Percentiles rank a stretch among this genome's conserved stretches.
Evolutionary conservation across 2,329 filamentous ascomycete species (phyloP).

Genomic region (Stagonosporopsis cucurbitacearum): DNA sequence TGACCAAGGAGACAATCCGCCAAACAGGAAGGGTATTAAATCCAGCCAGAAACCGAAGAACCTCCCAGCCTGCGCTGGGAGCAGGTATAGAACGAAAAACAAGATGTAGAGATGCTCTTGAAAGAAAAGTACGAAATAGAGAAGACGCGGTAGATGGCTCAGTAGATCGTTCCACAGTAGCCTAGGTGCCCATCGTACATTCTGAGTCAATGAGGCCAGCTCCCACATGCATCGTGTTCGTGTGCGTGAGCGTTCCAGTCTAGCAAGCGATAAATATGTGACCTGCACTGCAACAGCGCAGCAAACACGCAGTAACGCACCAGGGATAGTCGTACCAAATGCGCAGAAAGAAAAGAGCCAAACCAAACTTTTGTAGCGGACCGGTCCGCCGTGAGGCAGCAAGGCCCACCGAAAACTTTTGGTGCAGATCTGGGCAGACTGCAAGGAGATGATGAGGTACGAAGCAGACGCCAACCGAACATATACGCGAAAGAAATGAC

Average conservation of each 20-base stretch:
- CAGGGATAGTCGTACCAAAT: slow-evolving; percentile 33
- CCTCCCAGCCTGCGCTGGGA: slow-evolving; percentile 27
- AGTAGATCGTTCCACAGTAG: slow-evolving; percentile 28
- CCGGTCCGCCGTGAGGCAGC: slow-evolving; percentile 7
- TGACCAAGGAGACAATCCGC: slow-evolving; percentile 10
- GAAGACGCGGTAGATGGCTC: slow-evolving; percentile 13
- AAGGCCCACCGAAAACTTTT: slow-evolving; percentile 26
- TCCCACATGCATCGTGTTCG: slow-evolving; percentile 36
- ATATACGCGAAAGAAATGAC: not conserved
- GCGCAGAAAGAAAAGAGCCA: slow-evolving; percentile 21
- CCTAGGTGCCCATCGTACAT: slow-evolving; percentile 34
- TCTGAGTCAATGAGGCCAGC: slow-evolving; percentile 27
- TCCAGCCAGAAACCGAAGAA: slow-evolving; percentile 31
- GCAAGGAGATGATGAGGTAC: not conserved
- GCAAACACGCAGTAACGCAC: slow-evolving; percentile 30
- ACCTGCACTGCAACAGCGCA: slow-evolving; percentile 42
- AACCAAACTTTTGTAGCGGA: slow-evolving; percentile 30
- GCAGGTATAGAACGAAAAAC: slow-evolving; percentile 38
- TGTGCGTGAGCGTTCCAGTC: slow-evolving; percentile 48
- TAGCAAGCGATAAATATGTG: slow-evolving; percentile 48
- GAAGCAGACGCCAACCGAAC: not conserved
- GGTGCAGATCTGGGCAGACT: slow-evolving; percentile 7
- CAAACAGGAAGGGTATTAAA: slow-evolving; percentile 36
- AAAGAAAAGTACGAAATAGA: slow-evolving; percentile 12
- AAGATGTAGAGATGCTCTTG: slow-evolving; percentile 14